Conservation (phyloP, 768 basidiomycete species). For the Auricularia sp. region DNA sequence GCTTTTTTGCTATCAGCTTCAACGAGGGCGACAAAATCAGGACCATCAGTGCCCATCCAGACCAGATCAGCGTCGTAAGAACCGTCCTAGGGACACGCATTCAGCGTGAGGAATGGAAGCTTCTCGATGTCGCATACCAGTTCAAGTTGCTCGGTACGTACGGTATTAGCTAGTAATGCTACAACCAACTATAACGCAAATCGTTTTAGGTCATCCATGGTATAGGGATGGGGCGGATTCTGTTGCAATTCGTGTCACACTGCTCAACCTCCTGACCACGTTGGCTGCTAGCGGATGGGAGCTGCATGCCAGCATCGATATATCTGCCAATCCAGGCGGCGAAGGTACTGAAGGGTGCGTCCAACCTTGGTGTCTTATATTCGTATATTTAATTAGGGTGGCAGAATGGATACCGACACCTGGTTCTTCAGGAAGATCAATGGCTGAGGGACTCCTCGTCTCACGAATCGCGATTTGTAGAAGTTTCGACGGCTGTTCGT, state of each 20-base stretch:
- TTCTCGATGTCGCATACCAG: conserved; percentile 4
- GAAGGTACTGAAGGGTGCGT: too few relatives aligned
- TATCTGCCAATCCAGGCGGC: background rate
- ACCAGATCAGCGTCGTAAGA: conserved; percentile 14
- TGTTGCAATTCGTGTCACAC: background rate
- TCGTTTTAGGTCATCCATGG: background rate
- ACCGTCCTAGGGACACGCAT: background rate
- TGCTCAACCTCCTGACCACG: conserved; percentile 3
- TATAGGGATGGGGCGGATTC: conserved; percentile 1
- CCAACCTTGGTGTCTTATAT: too few relatives aligned
- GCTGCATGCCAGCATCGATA: conserved; percentile 5
- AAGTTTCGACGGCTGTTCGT: too few relatives aligned
- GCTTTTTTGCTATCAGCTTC: conserved; percentile 19
- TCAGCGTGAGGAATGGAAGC: conserved; percentile 8
- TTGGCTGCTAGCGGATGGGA: conserved; percentile 2
- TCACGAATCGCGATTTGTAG: too few relatives aligned
- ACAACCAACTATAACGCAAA: background rate
- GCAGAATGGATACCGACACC: background rate
- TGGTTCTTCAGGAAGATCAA: background rate
- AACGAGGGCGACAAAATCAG: conserved; percentile 23
- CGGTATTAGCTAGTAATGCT: background rate
- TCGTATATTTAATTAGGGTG: too few relatives aligned
- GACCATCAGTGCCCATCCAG: conserved; percentile 18
- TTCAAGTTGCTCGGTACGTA: conserved; percentile 5
- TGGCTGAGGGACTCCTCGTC: background rate